phyloP scores from a whole-genome alignment of 108 stramenopile genomes.

The Hondaea fermentalgiana region DNA sequence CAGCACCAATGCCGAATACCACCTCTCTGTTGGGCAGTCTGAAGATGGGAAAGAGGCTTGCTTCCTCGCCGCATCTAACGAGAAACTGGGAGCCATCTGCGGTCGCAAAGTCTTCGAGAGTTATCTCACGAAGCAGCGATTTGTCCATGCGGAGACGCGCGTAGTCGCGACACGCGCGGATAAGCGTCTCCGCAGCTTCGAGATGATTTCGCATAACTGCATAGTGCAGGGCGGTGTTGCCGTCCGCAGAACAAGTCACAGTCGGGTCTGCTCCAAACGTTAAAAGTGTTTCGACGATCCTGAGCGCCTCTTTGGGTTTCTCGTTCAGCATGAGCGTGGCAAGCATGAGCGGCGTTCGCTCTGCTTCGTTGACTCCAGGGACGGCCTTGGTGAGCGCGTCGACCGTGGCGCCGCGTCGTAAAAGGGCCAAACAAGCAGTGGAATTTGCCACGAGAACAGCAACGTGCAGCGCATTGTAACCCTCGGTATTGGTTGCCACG shows the following conservation, averaged over 20 bases:
- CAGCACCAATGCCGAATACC: too few species aligned
- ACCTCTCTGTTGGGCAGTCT: too few species aligned
- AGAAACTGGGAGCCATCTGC: too few species aligned
- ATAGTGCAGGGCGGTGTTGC: neutral
- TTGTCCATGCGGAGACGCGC: too few species aligned
- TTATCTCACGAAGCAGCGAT: too few species aligned
- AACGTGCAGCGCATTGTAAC: neutral
- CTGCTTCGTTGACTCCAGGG: neutral
- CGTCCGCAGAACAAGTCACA: neutral
- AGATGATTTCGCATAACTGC: neutral
- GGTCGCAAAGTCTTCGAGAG: too few species aligned
- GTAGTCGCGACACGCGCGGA: neutral
- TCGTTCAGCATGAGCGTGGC: neutral
- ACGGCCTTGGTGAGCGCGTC: neutral
- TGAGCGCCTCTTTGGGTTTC: neutral
- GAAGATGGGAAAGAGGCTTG: too few species aligned
- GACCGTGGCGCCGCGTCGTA: neutral
- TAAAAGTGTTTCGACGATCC: neutral
- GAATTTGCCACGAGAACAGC: neutral
- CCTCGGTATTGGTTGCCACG: neutral
- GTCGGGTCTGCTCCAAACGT: neutral
- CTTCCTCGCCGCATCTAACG: too few species aligned
- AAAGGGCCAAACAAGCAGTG: neutral
- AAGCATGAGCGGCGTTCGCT: neutral
- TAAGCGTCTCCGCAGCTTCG: neutral